Conservation (phyloP, 2,329 filamentous ascomycete species). For the Byssochlamys sp. region DNA sequence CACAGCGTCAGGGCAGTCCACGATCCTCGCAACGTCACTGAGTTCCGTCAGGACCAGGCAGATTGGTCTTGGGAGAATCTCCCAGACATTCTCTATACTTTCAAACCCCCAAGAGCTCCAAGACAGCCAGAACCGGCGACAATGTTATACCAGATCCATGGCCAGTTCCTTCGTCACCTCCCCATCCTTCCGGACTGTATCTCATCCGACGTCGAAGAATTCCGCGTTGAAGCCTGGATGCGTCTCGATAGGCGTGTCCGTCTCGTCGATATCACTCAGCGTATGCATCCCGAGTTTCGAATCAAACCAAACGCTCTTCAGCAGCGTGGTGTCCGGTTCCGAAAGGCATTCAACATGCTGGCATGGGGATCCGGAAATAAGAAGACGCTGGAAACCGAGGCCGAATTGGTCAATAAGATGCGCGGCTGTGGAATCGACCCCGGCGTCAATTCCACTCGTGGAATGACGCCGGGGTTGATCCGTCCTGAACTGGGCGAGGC, state of each 20-base stretch:
- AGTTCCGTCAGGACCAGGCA: conserved; percentile 7
- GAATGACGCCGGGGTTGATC: conserved; percentile 11
- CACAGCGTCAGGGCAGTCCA: conserved; percentile 5
- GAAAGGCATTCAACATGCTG: conserved; percentile 15
- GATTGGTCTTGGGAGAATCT: conserved; percentile 14
- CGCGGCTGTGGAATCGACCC: conserved; percentile 3
- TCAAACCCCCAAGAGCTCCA: conserved; percentile 4
- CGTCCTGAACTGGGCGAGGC: conserved; percentile 4
- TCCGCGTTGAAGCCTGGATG: conserved; percentile 24
- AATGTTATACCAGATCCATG: conserved; percentile 7
- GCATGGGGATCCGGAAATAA: conserved; percentile 19
- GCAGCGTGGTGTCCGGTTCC: conserved; percentile 18
- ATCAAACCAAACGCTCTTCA: conserved; percentile 18
- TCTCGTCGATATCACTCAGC: conserved; percentile 17
- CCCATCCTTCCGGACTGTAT: conserved; percentile 21
- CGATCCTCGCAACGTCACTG: conserved; percentile 8
- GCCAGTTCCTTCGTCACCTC: conserved; percentile 9
- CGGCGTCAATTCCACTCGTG: conserved; percentile 9
- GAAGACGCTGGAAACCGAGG: conserved; percentile 9
- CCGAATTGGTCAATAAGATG: conserved; percentile 2
- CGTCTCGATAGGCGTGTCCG: conserved; percentile 19
- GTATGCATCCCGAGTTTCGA: conserved; percentile 16
- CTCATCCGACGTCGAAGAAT: conserved; percentile 20
- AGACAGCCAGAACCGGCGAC: not conserved
- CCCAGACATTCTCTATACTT: conserved; percentile 16